These are phyloP conservation scores for Pelargonium fulgidum DNA, from an alignment of 441 rosid genomes.

Conservation along the genomic window DNA sequence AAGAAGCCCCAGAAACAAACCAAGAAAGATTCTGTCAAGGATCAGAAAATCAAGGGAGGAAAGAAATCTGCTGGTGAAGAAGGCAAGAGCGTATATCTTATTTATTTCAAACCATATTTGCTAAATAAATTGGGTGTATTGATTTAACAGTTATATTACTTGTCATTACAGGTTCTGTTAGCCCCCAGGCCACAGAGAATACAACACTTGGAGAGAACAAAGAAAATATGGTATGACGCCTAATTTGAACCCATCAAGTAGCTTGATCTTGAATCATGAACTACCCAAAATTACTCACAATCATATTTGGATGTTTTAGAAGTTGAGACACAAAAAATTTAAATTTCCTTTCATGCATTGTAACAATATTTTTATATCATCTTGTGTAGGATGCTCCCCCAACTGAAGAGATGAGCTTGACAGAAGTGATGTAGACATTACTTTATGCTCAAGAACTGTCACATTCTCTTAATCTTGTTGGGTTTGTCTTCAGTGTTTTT, in stretches of 20 bases:
- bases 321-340: no score
- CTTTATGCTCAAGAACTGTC: neutral
- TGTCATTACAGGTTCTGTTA: slow-evolving; percentile 35
- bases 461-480: neutral
- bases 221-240: slow-evolving; percentile 55
- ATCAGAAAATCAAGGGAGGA: slow-evolving; percentile 32
- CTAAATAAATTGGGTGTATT: neutral
- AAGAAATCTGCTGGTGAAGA: slow-evolving; percentile 37
- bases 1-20: slow-evolving; percentile 46
- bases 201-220: slow-evolving; percentile 49
- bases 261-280: neutral
- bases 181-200: slow-evolving; percentile 28
- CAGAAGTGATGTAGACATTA: slow-evolving; percentile 20
- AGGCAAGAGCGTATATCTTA: slow-evolving; percentile 29
- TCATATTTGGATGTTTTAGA: no score
- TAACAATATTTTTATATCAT: neutral
- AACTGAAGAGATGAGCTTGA: slow-evolving; percentile 22
- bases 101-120: neutral
- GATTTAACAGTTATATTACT: slow-evolving; percentile 2
- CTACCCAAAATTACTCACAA: neutral
- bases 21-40: slow-evolving; percentile 39
- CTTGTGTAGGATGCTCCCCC: slow-evolving; percentile 28
- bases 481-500: slow-evolving; percentile 4
- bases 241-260: neutral
- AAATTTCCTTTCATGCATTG: no score